Percentiles rank a stretch among this genome's conserved stretches.
phyloP scores from a whole-genome alignment of 441 rosid species.

The Flueggea neowawraea region DNA sequence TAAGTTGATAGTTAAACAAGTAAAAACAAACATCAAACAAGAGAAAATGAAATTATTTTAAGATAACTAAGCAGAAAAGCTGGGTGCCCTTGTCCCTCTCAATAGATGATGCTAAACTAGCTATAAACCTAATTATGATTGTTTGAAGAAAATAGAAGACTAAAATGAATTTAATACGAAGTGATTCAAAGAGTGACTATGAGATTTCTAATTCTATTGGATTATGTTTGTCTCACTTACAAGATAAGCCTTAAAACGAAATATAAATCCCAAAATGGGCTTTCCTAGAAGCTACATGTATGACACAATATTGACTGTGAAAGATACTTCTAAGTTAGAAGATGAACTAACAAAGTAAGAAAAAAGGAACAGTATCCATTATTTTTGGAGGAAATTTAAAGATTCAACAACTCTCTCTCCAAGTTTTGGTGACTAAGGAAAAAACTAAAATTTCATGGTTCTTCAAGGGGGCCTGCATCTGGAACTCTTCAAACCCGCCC shows the following conservation, averaged over 20 bases:
- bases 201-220: not conserved
- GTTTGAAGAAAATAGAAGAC: not conserved
- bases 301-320: constrained; percentile 1
- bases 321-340: not conserved
- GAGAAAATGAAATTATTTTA: too few species aligned
- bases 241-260: not conserved
- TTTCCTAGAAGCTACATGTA: constrained; percentile 29
- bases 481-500: constrained; percentile 30
- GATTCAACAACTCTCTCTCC: constrained; percentile 2
- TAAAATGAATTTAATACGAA: not conserved
- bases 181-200: not conserved
- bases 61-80: not conserved
- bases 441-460: not conserved
- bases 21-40: too few species aligned
- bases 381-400: constrained; percentile 26
- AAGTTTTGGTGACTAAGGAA: constrained; percentile 25
- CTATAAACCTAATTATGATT: too few species aligned
- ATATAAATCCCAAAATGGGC: not conserved
- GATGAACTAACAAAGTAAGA: not conserved
- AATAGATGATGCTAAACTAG: not conserved
- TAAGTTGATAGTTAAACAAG: too few species aligned
- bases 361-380: constrained; percentile 18
- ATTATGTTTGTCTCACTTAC: not conserved
- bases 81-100: not conserved
- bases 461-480: constrained; percentile 51